These are phyloP conservation scores for Rosa persica DNA, from an alignment of 306 rosid species.

Conservation along the genomic window DNA sequence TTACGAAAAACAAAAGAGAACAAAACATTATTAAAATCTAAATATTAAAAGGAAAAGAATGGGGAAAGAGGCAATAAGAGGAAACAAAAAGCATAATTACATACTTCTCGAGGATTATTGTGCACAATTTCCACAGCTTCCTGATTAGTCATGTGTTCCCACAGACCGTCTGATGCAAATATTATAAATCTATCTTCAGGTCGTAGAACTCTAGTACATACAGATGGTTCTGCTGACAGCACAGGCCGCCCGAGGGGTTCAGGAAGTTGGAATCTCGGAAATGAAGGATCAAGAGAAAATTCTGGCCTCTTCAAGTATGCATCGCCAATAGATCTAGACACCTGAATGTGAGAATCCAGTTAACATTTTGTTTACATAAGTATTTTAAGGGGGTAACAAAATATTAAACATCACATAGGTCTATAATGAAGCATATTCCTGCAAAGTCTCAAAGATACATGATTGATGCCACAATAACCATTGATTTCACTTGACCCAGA, in stretches of 20 bases:
- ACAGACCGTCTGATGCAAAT: conserved; percentile 92
- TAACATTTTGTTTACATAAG: neutral
- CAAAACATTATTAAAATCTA: neutral
- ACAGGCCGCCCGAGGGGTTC: conserved; percentile 78
- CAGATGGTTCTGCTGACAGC: conserved; percentile 75
- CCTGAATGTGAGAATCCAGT: conserved; percentile 44
- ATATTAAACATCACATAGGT: neutral
- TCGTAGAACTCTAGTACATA: conserved; percentile 56
- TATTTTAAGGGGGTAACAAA: neutral
- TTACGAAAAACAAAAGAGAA: conserved; percentile 11
- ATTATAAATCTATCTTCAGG: conserved; percentile 70
- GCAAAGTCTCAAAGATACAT: conserved; percentile 1
- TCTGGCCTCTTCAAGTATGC: conserved; percentile 86
- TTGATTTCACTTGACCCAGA: conserved; percentile 4
- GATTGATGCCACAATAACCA: conserved; percentile 6
- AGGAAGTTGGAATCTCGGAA: conserved; percentile 67
- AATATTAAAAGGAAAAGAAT: neutral
- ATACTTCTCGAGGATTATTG: conserved; percentile 62
- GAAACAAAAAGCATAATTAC: conserved; percentile 3
- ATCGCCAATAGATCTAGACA: conserved; percentile 91
- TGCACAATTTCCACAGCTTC: conserved; percentile 76
- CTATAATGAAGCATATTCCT: neutral
- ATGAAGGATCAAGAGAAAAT: conserved; percentile 76
- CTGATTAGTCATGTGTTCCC: conserved; percentile 82
- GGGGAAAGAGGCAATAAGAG: neutral